Base-by-base conservation (phyloP, 768 basidiomycete genomes). In the Tricholoma furcatifolium region DNA sequence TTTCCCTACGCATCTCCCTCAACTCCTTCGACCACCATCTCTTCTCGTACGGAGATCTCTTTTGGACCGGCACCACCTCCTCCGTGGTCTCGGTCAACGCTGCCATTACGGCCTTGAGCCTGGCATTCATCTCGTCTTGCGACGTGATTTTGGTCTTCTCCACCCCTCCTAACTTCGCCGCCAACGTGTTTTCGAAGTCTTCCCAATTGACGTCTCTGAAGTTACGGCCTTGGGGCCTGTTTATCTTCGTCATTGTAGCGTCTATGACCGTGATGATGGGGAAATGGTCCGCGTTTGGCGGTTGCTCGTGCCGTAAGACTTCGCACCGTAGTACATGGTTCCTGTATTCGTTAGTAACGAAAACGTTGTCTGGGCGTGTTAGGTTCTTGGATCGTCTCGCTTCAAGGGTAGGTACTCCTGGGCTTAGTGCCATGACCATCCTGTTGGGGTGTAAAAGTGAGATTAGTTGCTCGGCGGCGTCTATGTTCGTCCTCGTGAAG, bases 401-500 rank as follows among this genome's bases (percentile, higher is more conserved):
- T 27, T 38, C 3, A 1, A 52, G 51, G 3, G 34, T 52, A 7
- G 35, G 35, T 10, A 40, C 7, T 18, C 35, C 35, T 5, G 35
- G 53, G 17, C 15, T 24, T 27, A 54, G 17, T 4, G 34, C 24
- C 53, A 54, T 49, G 3, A 18, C 24, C 47, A 54, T 43, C 2
- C 35, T 10, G 18, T 46, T 47, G 3, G 10, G 8, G 0, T 48
- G 51, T 0, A 65, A 3, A 9, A 55, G 18, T 3, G 61, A 31
- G 7, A 65, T 42, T 1, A 67, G 56, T 10, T n/a, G 38, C n/a
- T 55, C 6, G 0, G 64, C 58, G 0, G 21, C 40, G 6, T 56
- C 42, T 0, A 62, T 47, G 2, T 48, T 45, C 12, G 2, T 24
- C 2, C 12, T 39, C 1, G 59, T 64, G 43, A 69, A 69, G 0